A percentile compares a stretch with the other conserved stretches of the same genome.
Evolutionary conservation across 176 grass and related monocot species (phyloP).

Genomic region (Juncus effusus): DNA sequence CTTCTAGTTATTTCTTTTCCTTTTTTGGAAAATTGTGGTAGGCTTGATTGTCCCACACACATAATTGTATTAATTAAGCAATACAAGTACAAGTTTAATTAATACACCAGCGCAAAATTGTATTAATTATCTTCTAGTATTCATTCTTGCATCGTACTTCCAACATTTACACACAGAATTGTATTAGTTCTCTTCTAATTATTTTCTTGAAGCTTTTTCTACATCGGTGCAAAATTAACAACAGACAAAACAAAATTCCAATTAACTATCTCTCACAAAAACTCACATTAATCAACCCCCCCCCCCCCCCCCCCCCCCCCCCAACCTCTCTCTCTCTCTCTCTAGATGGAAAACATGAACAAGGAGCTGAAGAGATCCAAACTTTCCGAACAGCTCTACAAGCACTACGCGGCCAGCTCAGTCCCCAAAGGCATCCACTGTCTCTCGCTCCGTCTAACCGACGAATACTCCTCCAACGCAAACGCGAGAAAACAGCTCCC

Average conservation of each 20-base stretch:
- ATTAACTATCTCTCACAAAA: neutral
- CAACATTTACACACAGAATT: too few relatives aligned
- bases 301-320: too few relatives aligned
- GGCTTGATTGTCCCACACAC: slow-evolving; percentile 26
- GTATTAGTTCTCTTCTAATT: too few relatives aligned
- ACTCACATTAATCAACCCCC: slow-evolving; percentile 13
- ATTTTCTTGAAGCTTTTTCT: too few relatives aligned
- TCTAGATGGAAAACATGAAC: slow-evolving; percentile 96
- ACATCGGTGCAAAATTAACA: neutral
- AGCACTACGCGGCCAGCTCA: slow-evolving; percentile 84
- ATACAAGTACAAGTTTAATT: slow-evolving; percentile 51
- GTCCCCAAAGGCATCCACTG: slow-evolving; percentile 94
- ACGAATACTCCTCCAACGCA: slow-evolving; percentile 97
- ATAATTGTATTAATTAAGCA: slow-evolving; percentile 26
- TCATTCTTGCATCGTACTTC: too few relatives aligned
- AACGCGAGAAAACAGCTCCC: slow-evolving; percentile 91
- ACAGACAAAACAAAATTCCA: neutral
- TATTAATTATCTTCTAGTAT: slow-evolving; percentile 17
- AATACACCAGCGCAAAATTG: slow-evolving; percentile 49
- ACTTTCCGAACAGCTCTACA: slow-evolving; percentile 76
- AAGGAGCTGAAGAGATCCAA: slow-evolving; percentile 72
- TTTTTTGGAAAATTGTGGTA: neutral
- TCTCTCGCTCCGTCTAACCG: slow-evolving; percentile 82
- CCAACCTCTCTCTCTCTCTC: neutral
- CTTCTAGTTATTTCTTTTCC: neutral